phyloP scores from a whole-genome alignment of 805 yeast species.

The Starmerella vitae region DNA sequence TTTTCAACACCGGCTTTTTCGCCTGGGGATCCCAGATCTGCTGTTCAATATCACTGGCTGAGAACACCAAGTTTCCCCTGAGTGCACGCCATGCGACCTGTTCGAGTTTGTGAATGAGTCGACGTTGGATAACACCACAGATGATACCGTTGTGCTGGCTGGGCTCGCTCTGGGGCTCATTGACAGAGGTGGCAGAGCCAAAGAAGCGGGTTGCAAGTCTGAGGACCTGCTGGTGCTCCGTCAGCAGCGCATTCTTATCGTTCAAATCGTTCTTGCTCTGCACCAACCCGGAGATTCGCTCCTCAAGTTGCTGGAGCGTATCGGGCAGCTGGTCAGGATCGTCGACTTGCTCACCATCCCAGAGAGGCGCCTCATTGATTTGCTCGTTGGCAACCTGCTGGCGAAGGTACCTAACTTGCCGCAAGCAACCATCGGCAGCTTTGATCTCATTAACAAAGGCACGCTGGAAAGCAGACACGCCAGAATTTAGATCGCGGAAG shows the following conservation, averaged over 20 bases:
- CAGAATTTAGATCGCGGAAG: conserved; percentile 74
- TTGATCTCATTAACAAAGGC: conserved; percentile 81
- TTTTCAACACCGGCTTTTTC: conserved; percentile 50
- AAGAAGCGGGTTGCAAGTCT: conserved; percentile 35
- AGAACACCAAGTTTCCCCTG: conserved; percentile 79
- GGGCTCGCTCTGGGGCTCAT: conserved; percentile 28
- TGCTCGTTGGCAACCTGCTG: conserved; percentile 25
- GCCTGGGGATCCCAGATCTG: conserved; percentile 45
- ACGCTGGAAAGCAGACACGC: conserved; percentile 75
- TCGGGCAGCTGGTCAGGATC: conserved; percentile 60
- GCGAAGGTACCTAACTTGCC: conserved; percentile 49
- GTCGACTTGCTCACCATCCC: conserved; percentile 31
- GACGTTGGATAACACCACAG: conserved; percentile 71
- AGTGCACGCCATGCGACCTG: conserved; percentile 83
- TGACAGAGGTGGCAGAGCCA: conserved; percentile 23
- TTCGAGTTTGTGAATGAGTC: conserved; percentile 55
- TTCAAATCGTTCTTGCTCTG: conserved; percentile 54
- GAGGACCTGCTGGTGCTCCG: conserved; percentile 57
- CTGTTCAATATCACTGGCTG: conserved; percentile 57
- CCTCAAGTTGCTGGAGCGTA: conserved; percentile 55
- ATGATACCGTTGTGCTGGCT: conserved; percentile 34
- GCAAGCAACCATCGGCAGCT: conserved; percentile 69
- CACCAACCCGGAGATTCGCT: conserved; percentile 55
- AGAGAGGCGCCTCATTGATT: conserved; percentile 26
- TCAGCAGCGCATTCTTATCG: conserved; percentile 46